A percentile compares a stretch with the other conserved stretches of the same genome.
Evolutionary conservation across 148 eudicot species (phyloP).

Genomic region (Mesembryanthemum crystallinum): DNA sequence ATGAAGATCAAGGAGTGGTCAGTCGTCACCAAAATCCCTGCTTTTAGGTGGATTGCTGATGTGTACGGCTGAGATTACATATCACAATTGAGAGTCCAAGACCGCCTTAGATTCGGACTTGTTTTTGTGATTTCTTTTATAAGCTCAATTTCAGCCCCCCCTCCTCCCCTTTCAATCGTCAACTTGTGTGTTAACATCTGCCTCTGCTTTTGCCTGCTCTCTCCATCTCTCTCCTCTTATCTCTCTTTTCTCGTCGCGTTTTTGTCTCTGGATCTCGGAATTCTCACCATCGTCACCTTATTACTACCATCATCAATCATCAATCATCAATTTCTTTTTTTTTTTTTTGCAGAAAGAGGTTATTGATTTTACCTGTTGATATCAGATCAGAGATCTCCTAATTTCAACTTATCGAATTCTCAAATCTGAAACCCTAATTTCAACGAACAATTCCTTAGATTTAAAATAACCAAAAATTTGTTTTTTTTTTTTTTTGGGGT

Average conservation of each 20-base stretch:
- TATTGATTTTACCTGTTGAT: too few relatives aligned
- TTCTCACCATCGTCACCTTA: not conserved
- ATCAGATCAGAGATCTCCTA: not conserved
- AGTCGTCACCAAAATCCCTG: not conserved
- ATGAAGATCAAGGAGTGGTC: not conserved
- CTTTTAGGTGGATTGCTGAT: slow-evolving; percentile 28
- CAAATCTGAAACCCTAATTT: slow-evolving; percentile 31
- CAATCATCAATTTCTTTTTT: too few relatives aligned
- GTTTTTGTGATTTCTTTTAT: not conserved
- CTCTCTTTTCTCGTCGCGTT: not conserved
- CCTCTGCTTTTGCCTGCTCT: not conserved
- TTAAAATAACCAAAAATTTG: not conserved
- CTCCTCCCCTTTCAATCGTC: not conserved
- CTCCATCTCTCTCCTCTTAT: not conserved
- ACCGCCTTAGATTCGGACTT: not conserved
- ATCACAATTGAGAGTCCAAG: not conserved
- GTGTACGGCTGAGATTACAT: slow-evolving; percentile 37
- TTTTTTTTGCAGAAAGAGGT: too few relatives aligned
- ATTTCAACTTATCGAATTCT: not conserved
- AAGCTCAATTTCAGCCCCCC: not conserved
- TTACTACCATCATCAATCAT: slow-evolving; percentile 2
- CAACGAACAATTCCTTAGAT: slow-evolving; percentile 2
- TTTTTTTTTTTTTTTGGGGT: not conserved
- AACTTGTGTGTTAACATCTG: slow-evolving; percentile 16
- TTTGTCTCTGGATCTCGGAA: slow-evolving; percentile 2